Base-by-base conservation (phyloP, 768 basidiomycete genomes). In the Pulveroboletus sp. region DNA sequence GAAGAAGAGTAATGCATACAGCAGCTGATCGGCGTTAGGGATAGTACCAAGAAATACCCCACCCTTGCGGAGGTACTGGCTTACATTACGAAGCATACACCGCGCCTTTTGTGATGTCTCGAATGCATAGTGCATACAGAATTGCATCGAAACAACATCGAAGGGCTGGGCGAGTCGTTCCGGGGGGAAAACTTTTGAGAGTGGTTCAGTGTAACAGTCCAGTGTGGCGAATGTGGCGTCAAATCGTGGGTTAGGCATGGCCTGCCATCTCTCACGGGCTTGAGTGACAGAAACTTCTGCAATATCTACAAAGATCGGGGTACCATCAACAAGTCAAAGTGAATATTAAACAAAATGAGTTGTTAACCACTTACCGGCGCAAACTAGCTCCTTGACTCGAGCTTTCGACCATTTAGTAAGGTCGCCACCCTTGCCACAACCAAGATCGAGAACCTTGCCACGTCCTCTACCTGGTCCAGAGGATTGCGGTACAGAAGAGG, bases 61-160 rank as follows among this genome's bases (percentile, higher is more conserved):
- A 24, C 94, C 95, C 26, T 77, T 74, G 28, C 88, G 75, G 39
- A 99, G 74, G 76, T 86, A 85, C 40, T 77, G 71, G 49, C 82
- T 80, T 28, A 93, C 94, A 65, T 99, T 99, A 33, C 83, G 78
- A 30, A 99, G 81, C 96, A 99, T 96, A 66, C 82, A 86, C 30
- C 90, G 79, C 24, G 84, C 89, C 64, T 96, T 96, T 51, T 79
- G 73, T 28, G 82, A 79, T n/a, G 79, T 86, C 68, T 98, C 93
- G 66, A 99, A 98, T 8, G 96, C 96, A 63, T 99, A 98, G 67
- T 99, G 96, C 90, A 99, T 97, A 69, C 96, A 98, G 67, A 99
- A 99, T 65, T 99, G 96, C 92, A 97, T 91, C 3, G 92, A 90
- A 6, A 98, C 93, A 49, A 93, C 90, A 62, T 98, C 96, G 63